Percentiles rank a stretch among this genome's conserved stretches.
These are phyloP conservation scores for Ustilago esculenta DNA, from an alignment of 1,284 basidiomycete genomes.

Conservation along the genomic window DNA sequence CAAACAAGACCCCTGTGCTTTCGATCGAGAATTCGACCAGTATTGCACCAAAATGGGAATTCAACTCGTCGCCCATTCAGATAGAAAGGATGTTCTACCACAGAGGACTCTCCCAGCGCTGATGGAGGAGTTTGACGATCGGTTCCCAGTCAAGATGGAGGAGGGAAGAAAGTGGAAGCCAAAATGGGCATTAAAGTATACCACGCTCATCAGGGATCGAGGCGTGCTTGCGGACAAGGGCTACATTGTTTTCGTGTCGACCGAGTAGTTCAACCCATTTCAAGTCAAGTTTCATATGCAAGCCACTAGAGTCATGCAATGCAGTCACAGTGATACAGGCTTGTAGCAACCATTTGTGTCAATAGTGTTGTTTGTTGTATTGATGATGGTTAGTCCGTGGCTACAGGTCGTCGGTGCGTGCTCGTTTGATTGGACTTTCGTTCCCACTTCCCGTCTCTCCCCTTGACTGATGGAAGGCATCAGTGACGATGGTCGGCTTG, in stretches of 20 bases:
- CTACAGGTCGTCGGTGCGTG: conserved; percentile 33
- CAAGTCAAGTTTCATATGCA: neutral
- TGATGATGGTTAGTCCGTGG: too few species aligned
- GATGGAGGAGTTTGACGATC: conserved; percentile 49
- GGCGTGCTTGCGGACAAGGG: conserved; percentile 60
- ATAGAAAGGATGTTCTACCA: conserved; percentile 52
- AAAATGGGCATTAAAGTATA: conserved; percentile 58
- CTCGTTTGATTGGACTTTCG: conserved; percentile 41
- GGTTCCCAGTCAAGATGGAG: conserved; percentile 31
- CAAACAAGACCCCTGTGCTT: conserved; percentile 49
- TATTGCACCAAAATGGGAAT: conserved; percentile 53
- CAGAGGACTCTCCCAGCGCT: conserved; percentile 43
- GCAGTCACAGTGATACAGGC: too few species aligned
- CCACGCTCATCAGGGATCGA: conserved; percentile 55
- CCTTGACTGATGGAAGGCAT: neutral
- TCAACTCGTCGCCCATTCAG: conserved; percentile 47
- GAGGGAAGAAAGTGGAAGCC: conserved; percentile 18
- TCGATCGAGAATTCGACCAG: conserved; percentile 41
- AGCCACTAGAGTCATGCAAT: too few species aligned
- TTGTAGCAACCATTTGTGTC: too few species aligned
- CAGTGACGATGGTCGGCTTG: conserved; percentile 9
- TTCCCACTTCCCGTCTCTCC: conserved; percentile 8
- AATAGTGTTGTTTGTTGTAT: too few species aligned
- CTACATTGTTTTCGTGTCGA: conserved; percentile 27
- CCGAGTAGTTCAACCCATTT: conserved; percentile 1